Evolutionary conservation across 1,284 basidiomycete genomes (phyloP).

Genomic region (Microbotryum intermedium): DNA sequence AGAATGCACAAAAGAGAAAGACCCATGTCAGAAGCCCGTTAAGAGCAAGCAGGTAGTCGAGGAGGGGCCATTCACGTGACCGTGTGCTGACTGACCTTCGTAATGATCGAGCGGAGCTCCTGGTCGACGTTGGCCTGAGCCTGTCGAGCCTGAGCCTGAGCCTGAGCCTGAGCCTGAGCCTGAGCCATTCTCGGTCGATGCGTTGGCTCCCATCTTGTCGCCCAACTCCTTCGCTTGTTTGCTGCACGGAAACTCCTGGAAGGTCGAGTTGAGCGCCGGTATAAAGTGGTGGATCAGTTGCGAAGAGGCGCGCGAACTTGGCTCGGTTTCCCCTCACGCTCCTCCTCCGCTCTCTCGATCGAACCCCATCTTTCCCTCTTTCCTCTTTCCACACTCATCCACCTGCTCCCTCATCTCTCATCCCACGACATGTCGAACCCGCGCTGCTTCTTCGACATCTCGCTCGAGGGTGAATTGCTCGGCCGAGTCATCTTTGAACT

Average conservation of each 20-base stretch:
- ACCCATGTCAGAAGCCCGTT: too few relatives aligned
- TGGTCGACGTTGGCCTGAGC: neutral
- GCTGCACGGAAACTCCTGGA: too few relatives aligned
- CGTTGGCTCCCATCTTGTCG: conserved; percentile 13
- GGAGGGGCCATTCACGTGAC: too few relatives aligned
- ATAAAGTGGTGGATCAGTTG: neutral
- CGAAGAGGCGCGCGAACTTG: neutral
- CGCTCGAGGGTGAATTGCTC: conserved; percentile 47
- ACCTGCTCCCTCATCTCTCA: neutral
- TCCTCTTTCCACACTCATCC: neutral
- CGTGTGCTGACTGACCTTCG: conserved; percentile 1
- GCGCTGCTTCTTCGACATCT: conserved; percentile 61
- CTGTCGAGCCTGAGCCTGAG: neutral
- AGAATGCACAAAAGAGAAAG: too few relatives aligned
- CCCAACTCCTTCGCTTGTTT: neutral
- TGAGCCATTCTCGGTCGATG: neutral
- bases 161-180: neutral
- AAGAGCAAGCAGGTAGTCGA: too few relatives aligned
- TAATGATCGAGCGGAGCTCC: conserved; percentile 16
- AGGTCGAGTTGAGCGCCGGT: too few relatives aligned
- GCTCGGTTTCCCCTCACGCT: too few relatives aligned
- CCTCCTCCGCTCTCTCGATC: neutral
- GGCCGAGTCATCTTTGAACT: conserved; percentile 75
- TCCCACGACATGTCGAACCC: conserved; percentile 45
- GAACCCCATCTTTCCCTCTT: neutral